Percentiles rank a stretch among this genome's conserved stretches.
These are phyloP conservation scores for Taphrina communis DNA, from an alignment of 1,139 yeast genomes.

Conservation along the genomic window DNA sequence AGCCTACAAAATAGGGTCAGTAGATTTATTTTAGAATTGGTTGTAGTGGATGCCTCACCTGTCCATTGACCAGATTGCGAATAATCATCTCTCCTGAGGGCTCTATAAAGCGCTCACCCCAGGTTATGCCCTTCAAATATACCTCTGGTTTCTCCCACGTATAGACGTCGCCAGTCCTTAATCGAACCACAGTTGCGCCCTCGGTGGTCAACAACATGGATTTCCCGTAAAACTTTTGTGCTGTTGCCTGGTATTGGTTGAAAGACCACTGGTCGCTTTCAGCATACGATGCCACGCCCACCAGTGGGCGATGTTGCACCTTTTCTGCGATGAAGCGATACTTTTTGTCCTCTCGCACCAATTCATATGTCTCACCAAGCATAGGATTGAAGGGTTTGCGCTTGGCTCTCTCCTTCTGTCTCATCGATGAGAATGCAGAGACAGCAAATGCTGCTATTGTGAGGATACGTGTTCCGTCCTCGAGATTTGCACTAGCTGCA, in stretches of 20 bases:
- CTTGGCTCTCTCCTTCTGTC: slow-evolving; percentile 74
- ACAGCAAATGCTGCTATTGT: slow-evolving; percentile 83
- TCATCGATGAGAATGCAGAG: slow-evolving; percentile 69
- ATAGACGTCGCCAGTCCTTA: slow-evolving; percentile 51
- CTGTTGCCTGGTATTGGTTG: slow-evolving; percentile 74
- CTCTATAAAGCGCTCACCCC: slow-evolving; percentile 95
- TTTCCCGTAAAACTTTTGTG: slow-evolving; percentile 95
- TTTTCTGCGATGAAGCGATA: slow-evolving; percentile 76
- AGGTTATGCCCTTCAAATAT: slow-evolving; percentile 80
- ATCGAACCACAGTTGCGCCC: slow-evolving; percentile 56
- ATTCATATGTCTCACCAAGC: slow-evolving; percentile 83
- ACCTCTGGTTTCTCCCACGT: slow-evolving; percentile 85
- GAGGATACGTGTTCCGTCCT: slow-evolving; percentile 63
- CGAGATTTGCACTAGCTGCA: slow-evolving; percentile 58
- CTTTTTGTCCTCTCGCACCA: slow-evolving; percentile 77
- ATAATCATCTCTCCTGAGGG: slow-evolving; percentile 75
- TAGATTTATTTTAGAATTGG: background rate
- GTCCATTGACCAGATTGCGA: slow-evolving; percentile 67
- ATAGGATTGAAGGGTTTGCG: slow-evolving; percentile 94
- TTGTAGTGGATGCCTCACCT: slow-evolving; percentile 53
- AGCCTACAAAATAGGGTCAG: background rate
- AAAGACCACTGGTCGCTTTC: slow-evolving; percentile 80
- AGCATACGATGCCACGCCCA: slow-evolving; percentile 72
- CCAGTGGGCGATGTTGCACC: slow-evolving; percentile 80
- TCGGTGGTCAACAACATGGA: slow-evolving; percentile 79